phyloP scores from a whole-genome alignment of 2,329 filamentous ascomycete species.

The Chrysoporthe puriensis region DNA sequence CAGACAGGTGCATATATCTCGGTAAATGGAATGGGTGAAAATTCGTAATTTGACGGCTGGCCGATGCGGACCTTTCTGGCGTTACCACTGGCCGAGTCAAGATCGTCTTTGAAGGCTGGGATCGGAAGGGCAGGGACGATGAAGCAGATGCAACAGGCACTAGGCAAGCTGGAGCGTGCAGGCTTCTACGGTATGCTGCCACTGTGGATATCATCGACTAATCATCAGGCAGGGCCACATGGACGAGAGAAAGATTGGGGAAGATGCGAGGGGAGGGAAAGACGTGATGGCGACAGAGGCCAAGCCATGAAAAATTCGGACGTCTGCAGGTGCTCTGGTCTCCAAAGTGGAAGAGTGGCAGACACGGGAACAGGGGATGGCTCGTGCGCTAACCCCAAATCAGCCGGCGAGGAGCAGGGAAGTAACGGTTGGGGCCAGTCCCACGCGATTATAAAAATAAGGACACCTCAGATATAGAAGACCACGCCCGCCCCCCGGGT shows the following conservation, averaged over 20 bases:
- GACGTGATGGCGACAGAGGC: slow-evolving; percentile 8
- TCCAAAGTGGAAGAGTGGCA: slow-evolving; percentile 26
- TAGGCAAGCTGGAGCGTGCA: background rate
- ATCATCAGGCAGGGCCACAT: background rate
- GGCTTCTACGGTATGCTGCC: background rate
- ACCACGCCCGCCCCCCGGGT: slow-evolving; percentile 26
- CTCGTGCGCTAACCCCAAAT: slow-evolving; percentile 24
- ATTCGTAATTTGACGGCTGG: background rate
- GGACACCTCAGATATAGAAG: slow-evolving; percentile 28
- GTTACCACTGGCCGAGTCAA: slow-evolving; percentile 1
- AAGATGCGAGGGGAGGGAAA: background rate
- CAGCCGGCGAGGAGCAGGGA: slow-evolving; percentile 21
- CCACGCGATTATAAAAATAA: slow-evolving; percentile 29
- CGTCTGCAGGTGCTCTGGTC: slow-evolving; percentile 4
- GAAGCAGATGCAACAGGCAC: background rate
- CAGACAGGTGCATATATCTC: background rate
- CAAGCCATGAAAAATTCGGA: slow-evolving; percentile 27
- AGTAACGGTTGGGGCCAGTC: slow-evolving; percentile 23
- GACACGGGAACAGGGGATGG: slow-evolving; percentile 28
- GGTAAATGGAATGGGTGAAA: background rate
- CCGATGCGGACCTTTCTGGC: background rate
- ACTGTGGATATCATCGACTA: background rate
- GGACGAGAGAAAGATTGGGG: background rate
- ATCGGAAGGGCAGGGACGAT: background rate
- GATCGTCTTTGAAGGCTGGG: background rate